These are phyloP conservation scores for Akanthomyces muscarius DNA, from an alignment of 2,329 filamentous ascomycete species.

Conservation along the genomic window DNA sequence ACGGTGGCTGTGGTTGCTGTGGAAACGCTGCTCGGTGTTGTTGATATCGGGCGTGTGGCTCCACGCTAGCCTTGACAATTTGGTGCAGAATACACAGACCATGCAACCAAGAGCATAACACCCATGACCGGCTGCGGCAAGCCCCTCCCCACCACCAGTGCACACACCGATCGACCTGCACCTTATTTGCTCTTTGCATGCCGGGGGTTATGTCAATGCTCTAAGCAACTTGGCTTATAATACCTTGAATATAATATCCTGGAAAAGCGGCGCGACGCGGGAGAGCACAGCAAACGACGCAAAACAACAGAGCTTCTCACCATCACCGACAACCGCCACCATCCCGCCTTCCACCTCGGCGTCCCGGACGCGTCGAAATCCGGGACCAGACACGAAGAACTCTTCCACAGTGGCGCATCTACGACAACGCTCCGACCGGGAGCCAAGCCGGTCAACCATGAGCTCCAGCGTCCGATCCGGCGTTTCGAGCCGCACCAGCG, in stretches of 20 bases:
- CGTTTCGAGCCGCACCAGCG: constrained; percentile 25
- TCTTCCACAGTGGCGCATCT: constrained; percentile 32
- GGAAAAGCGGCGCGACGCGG: not conserved
- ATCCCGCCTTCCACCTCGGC: constrained; percentile 5
- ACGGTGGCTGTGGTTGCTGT: not conserved
- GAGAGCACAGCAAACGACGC: not conserved
- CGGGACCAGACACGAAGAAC: constrained; percentile 16
- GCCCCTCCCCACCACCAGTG: constrained; percentile 16
- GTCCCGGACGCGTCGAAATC: constrained; percentile 16
- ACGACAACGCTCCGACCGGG: constrained; percentile 36
- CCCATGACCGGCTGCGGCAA: constrained; percentile 8
- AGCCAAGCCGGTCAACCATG: constrained; percentile 34
- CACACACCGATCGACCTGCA: constrained; percentile 14
- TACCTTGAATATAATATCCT: constrained; percentile 5
- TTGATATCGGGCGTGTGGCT: constrained; percentile 11
- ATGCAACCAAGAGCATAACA: constrained; percentile 11
- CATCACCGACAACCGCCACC: not conserved
- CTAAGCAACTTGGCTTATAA: not conserved
- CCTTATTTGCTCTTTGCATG: constrained; percentile 5
- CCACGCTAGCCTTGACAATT: constrained; percentile 1
- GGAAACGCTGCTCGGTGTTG: constrained; percentile 12
- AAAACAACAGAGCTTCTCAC: not conserved
- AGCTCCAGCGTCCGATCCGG: constrained; percentile 24
- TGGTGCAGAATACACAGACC: constrained; percentile 4
- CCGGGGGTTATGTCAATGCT: constrained; percentile 13